Conservation (phyloP, 345 rosid species). For the Hibiscus syriacus region DNA sequence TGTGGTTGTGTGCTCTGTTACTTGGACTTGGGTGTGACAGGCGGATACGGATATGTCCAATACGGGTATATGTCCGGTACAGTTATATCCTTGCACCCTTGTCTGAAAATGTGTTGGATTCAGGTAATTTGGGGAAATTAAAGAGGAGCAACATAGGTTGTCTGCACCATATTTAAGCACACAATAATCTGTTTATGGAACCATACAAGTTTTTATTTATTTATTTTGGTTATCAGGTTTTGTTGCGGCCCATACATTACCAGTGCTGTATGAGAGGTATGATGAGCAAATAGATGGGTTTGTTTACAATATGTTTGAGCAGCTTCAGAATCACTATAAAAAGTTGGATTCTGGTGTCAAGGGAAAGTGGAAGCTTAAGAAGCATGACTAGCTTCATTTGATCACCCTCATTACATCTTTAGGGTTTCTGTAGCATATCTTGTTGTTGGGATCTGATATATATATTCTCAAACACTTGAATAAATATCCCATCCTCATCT, state of each 20-base stretch:
- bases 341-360: slow-evolving; percentile 57
- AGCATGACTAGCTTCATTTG: slow-evolving; percentile 37
- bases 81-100: neutral
- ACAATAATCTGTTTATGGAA: neutral
- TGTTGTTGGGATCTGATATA: neutral
- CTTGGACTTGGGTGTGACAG: neutral
- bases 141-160: neutral
- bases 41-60: neutral
- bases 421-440: neutral
- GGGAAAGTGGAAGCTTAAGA: slow-evolving; percentile 55
- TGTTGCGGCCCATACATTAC: slow-evolving; percentile 85
- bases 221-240: slow-evolving; percentile 50
- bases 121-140: neutral
- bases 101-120: neutral
- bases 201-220: neutral
- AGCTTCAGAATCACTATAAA: slow-evolving; percentile 52
- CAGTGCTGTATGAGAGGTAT: slow-evolving; percentile 76
- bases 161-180: neutral
- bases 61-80: neutral
- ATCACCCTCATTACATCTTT: neutral
- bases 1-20: neutral
- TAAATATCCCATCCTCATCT: neutral
- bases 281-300: slow-evolving; percentile 76
- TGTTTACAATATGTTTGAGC: slow-evolving; percentile 34
- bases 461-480: neutral